Conservation (phyloP, 2,329 filamentous ascomycete genomes). For the Neurospora sp. region DNA sequence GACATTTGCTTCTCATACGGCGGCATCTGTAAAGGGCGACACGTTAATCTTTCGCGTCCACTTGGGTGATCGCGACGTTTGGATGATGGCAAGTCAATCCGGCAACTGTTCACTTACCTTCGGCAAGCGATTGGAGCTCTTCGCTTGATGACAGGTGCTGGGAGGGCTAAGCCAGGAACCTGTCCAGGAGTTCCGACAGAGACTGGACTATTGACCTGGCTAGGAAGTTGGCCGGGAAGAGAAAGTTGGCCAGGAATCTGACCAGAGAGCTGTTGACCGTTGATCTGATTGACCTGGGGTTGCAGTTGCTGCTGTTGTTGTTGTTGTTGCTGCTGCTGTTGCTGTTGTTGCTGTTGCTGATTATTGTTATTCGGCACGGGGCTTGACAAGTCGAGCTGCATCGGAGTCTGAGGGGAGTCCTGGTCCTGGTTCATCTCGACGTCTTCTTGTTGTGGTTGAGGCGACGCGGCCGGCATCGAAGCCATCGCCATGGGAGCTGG, state of each 20-base stretch:
- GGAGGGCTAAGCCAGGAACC: not conserved
- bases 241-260: not conserved
- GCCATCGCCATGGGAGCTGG: slow-evolving; percentile 1
- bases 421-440: not conserved
- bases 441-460: not conserved
- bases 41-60: slow-evolving; percentile 6
- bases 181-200: not conserved
- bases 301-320: not conserved
- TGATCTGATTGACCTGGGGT: not conserved
- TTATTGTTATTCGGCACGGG: slow-evolving; percentile 2
- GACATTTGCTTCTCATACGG: slow-evolving; percentile 46
- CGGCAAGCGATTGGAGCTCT: slow-evolving; percentile 43
- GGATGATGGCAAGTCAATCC: not conserved
- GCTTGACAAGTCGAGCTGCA: slow-evolving; percentile 2
- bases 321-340: not conserved
- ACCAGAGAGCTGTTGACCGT: not conserved
- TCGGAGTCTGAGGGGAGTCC: not conserved
- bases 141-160: slow-evolving; percentile 30
- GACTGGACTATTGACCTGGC: not conserved
- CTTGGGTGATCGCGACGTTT: not conserved
- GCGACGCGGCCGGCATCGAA: slow-evolving; percentile 1
- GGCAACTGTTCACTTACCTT: slow-evolving; percentile 29
- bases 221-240: not conserved
- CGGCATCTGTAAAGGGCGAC: slow-evolving; percentile 34
- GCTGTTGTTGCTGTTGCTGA: slow-evolving; percentile 2